phyloP scores from a whole-genome alignment of 169 alveolate genomes.

The Eimeria acervulina region DNA sequence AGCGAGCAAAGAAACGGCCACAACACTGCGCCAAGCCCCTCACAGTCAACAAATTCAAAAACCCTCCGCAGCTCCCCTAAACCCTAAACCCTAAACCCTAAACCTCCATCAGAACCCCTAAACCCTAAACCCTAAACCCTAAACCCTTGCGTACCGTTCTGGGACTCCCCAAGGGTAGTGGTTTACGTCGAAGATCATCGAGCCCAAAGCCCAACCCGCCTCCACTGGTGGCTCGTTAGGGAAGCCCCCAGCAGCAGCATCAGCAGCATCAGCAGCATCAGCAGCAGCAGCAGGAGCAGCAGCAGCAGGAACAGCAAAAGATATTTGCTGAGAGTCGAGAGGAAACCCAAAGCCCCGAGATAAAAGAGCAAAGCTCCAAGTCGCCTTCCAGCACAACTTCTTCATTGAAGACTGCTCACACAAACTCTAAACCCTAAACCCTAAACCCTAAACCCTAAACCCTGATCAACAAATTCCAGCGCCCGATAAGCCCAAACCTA shows the following conservation, averaged over 20 bases:
- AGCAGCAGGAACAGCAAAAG: too few relatives aligned
- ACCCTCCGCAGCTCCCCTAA: not conserved
- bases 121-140: not conserved
- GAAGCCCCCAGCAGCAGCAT: not conserved
- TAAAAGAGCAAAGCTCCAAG: slow-evolving; percentile 66
- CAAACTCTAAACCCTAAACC: slow-evolving; percentile 37
- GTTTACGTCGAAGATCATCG: slow-evolving; percentile 76
- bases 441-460: slow-evolving; percentile 48
- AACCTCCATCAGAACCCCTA: not conserved
- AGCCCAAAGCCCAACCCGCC: slow-evolving; percentile 79
- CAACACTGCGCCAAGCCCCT: not conserved
- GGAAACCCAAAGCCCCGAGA: slow-evolving; percentile 73
- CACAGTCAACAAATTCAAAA: not conserved
- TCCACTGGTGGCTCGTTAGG: not conserved
- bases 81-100: not conserved
- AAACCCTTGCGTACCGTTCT: slow-evolving; percentile 17
- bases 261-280: not conserved
- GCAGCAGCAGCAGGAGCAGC: slow-evolving; percentile 9
- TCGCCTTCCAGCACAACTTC: slow-evolving; percentile 80
- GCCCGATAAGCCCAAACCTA: not conserved
- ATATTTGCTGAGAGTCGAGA: not conserved
- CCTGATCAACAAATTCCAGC: not conserved
- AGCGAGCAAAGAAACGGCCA: not conserved
- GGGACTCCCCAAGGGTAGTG: slow-evolving; percentile 67
- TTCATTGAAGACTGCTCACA: slow-evolving; percentile 45